Base-by-base conservation (phyloP, 352 stramenopile species). In the Pythium sukuiense region DNA sequence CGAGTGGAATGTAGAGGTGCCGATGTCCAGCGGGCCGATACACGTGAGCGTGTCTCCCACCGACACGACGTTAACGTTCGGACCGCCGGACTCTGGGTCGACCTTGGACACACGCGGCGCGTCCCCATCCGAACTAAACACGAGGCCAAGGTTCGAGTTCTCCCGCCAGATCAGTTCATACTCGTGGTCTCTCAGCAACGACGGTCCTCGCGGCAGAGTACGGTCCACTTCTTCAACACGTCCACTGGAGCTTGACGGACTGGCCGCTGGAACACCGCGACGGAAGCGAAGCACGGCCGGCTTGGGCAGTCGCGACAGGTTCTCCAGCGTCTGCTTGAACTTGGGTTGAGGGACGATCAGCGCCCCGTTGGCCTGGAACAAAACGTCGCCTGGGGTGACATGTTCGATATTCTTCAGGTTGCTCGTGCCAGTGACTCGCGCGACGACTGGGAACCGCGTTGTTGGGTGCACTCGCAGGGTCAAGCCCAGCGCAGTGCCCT, bases 91-190 rank as follows among this genome's bases (percentile, higher is more conserved):
- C 14, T 94, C 85, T 26, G 89, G 65, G 54, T 94, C 85, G 43
- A 94, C 85, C 69, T 94, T 94, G 14, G 85, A 92, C 50, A 94
- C 85, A 63, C 88, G 87, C 14, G 85, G 83, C 45, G 89, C 72
- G 48, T 94, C 85, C 6, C 71, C 72, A 55, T 92, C 85, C 26
- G 83, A 90, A 63, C 84, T 93, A 62, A 96, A 96, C 12, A 96
- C 84, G 13, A 96, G 73, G 1, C 87, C 87, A 35, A 96, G 73
- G 46, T 93, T 93, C 48, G 83, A 80, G 67, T 87, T 92, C 49
- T 96, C 87, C 24, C 84, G 74, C 87, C 87, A 96, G 45, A 94
- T 82, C 18, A 94, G 75, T 54, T 93, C 87, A 65, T 92, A 96
- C 66, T 94, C 85, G 26, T 76, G 69, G 32, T 92, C 82, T 20